Conservation (phyloP, 2,329 filamentous ascomycete species). For the Ophiostoma sp. region DNA sequence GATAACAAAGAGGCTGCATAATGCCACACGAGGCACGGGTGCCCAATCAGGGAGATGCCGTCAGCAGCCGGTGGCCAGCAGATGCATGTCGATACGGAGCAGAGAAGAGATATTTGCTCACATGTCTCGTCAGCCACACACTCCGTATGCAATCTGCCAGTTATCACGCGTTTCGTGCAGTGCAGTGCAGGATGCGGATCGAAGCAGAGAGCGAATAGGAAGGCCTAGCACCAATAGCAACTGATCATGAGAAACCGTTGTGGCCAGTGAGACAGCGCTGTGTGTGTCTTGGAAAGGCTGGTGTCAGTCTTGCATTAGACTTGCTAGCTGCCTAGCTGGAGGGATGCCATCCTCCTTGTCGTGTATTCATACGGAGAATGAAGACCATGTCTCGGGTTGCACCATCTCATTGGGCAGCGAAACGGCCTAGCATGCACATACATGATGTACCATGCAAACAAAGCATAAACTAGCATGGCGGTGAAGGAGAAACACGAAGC, state of each 20-base stretch:
- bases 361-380: no score
- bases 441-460: conserved; percentile 11
- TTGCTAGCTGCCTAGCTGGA: neutral
- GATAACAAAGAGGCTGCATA: conserved; percentile 10
- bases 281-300: neutral
- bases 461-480: neutral
- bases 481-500: neutral
- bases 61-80: conserved; percentile 6
- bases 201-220: no score
- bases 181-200: no score
- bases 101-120: neutral
- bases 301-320: conserved; percentile 4
- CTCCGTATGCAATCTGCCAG: neutral
- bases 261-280: conserved; percentile 4
- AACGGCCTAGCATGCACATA: neutral
- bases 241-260: neutral
- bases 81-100: neutral
- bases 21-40: neutral
- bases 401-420: neutral
- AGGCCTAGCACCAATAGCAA: neutral
- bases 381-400: neutral
- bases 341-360: neutral
- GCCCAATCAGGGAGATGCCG: conserved; percentile 11
- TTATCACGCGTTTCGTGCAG: no score
- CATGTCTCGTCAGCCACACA: conserved; percentile 9